These are phyloP conservation scores for Schizopora paradoxa DNA, from an alignment of 1,284 basidiomycete species.

Conservation along the genomic window DNA sequence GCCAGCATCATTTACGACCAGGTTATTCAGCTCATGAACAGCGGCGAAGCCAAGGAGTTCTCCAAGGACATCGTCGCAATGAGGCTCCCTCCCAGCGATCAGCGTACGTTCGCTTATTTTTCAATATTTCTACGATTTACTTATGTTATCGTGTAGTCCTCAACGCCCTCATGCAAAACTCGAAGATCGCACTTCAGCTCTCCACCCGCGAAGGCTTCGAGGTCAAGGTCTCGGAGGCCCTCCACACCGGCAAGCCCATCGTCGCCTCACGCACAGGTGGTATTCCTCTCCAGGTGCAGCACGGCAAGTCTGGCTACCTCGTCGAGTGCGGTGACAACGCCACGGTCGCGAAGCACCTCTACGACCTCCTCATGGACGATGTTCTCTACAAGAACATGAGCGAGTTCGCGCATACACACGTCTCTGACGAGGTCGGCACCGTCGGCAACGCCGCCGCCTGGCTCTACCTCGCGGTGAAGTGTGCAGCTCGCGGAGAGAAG, in stretches of 20 bases:
- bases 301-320: conserved; percentile 81
- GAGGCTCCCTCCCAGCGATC: conserved; percentile 75
- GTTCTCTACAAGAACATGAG: conserved; percentile 57
- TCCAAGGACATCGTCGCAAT: conserved; percentile 70
- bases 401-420: conserved; percentile 65
- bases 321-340: conserved; percentile 68
- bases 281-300: conserved; percentile 80
- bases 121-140: conserved; percentile 2
- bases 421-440: conserved; percentile 75
- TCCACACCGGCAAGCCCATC: conserved; percentile 79
- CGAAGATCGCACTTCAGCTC: conserved; percentile 71
- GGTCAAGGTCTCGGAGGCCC: conserved; percentile 86
- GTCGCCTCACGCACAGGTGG: conserved; percentile 79
- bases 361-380: conserved; percentile 69
- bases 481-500: conserved; percentile 66
- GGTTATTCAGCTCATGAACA: conserved; percentile 52
- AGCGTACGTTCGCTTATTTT: conserved; percentile 44
- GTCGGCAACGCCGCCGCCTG: conserved; percentile 76
- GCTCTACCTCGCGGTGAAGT: conserved; percentile 78
- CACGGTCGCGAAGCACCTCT: conserved; percentile 67
- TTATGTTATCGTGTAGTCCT: conserved; percentile 43
- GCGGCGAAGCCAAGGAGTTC: conserved; percentile 49
- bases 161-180: conserved; percentile 72
- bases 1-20: conserved; percentile 83
- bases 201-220: conserved; percentile 87